phyloP scores from a whole-genome alignment of 1,284 basidiomycete genomes.

The Tilletia horrida region DNA sequence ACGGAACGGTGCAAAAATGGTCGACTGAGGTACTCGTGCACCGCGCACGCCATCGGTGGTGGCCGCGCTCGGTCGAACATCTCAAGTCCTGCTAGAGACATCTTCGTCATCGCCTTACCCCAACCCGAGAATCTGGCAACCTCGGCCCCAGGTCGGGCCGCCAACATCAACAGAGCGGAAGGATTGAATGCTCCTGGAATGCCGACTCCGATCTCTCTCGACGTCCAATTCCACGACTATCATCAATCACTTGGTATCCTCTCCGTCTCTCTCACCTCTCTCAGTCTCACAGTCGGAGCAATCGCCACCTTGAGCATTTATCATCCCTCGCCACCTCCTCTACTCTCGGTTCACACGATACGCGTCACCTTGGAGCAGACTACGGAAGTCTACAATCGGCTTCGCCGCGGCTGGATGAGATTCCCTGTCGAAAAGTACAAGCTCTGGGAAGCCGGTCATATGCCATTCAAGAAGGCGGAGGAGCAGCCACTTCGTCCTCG shows the following conservation, averaged over 20 bases:
- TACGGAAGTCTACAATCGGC: conserved; percentile 47
- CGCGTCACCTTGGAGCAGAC: conserved; percentile 52
- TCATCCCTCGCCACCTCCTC: conserved; percentile 49
- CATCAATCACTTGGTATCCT: conserved; percentile 51
- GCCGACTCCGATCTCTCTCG: conserved; percentile 44
- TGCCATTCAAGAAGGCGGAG: conserved; percentile 49
- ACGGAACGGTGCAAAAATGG: conserved; percentile 51
- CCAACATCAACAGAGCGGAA: conserved; percentile 5
- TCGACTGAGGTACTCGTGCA: conserved; percentile 47
- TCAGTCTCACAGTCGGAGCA: conserved; percentile 51
- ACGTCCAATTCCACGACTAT: conserved; percentile 50
- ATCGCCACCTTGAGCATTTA: conserved; percentile 40
- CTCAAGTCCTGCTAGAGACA: conserved; percentile 40
- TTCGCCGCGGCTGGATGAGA: conserved; percentile 42
- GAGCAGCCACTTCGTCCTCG: conserved; percentile 6
- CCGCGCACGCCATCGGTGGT: conserved; percentile 47
- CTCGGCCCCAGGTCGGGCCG: neutral
- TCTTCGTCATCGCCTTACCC: conserved; percentile 50
- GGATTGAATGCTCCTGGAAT: conserved; percentile 13
- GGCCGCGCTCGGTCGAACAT: conserved; percentile 43
- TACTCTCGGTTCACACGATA: conserved; percentile 47
- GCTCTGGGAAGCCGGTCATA: conserved; percentile 49
- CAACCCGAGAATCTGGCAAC: conserved; percentile 31
- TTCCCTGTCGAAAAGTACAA: conserved; percentile 48
- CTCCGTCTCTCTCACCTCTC: conserved; percentile 42